Percentiles rank a stretch among this genome's conserved stretches.
Evolutionary conservation across 192 early-diverging fungal species (phyloP).

Genomic region (Rhizophlyctis rosea): DNA sequence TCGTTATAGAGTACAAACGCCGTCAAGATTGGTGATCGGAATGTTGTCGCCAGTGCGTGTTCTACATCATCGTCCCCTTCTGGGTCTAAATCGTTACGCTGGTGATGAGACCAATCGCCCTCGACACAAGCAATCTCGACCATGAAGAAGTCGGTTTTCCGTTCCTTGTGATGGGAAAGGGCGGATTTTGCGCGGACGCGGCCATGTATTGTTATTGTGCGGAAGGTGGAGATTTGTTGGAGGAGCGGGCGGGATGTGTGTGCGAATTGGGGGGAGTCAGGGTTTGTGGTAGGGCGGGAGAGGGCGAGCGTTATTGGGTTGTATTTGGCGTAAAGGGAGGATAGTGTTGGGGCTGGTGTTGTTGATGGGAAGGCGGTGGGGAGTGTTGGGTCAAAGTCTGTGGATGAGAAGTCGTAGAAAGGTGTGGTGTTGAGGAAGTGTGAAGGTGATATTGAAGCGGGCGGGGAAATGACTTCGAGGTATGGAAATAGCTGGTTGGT

Average conservation of each 20-base stretch:
- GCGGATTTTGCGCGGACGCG: conserved; percentile 13
- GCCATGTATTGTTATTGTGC: conserved; percentile 1
- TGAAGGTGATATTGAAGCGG: not conserved
- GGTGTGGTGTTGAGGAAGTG: conserved; percentile 6
- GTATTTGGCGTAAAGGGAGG: not conserved
- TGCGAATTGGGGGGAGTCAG: not conserved
- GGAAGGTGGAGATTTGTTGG: not conserved
- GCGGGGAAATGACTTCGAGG: conserved; percentile 14
- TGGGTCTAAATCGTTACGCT: not conserved
- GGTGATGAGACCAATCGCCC: not conserved
- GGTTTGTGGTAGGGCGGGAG: not conserved
- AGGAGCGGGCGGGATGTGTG: not conserved
- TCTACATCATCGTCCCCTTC: not conserved
- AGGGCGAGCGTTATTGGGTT: conserved; percentile 4
- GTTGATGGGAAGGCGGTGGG: not conserved
- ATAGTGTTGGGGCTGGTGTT: not conserved
- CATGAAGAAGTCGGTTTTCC: conserved; percentile 10
- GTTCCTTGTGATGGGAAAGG: conserved; percentile 1
- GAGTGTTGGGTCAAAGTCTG: conserved; percentile 2
- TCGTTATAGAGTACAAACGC: conserved; percentile 23
- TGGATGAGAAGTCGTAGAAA: conserved; percentile 11
- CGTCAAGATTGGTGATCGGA: conserved; percentile 10
- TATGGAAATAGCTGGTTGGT: not conserved
- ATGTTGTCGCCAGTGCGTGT: not conserved
- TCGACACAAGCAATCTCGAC: conserved; percentile 13